A percentile compares a stretch with the other conserved stretches of the same genome.
These are phyloP conservation scores for Pythium vanterpoolii DNA, from an alignment of 352 stramenopile species.

Conservation along the genomic window DNA sequence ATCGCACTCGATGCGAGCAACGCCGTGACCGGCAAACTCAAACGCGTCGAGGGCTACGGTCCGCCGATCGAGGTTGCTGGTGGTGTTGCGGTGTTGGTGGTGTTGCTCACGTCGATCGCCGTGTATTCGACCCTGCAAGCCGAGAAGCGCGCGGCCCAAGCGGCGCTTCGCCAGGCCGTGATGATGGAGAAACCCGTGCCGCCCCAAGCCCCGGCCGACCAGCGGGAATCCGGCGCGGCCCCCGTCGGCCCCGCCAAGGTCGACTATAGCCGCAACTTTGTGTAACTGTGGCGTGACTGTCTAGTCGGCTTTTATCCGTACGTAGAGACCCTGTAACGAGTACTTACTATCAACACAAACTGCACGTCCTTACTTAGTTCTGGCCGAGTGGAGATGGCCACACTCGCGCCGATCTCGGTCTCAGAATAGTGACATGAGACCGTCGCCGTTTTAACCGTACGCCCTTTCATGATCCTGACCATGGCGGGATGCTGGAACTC, in stretches of 20 bases:
- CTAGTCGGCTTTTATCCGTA: no score
- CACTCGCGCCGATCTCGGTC: not conserved
- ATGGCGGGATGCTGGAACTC: conserved; percentile 43
- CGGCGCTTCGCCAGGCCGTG: conserved; percentile 1
- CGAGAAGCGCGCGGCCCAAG: not conserved
- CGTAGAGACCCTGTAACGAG: not conserved
- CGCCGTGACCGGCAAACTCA: not conserved
- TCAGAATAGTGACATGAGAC: not conserved
- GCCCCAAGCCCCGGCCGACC: not conserved
- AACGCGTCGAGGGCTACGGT: conserved; percentile 16
- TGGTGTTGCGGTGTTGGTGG: conserved; percentile 11
- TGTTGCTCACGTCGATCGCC: conserved; percentile 7
- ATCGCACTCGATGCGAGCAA: conserved; percentile 18
- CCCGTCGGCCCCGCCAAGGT: conserved; percentile 12
- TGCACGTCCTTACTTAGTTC: no score
- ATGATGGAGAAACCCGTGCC: conserved; percentile 13
- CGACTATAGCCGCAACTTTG: conserved; percentile 25
- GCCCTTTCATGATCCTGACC: not conserved
- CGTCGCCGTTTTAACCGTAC: not conserved
- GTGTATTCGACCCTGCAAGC: conserved; percentile 6
- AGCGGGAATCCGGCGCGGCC: not conserved
- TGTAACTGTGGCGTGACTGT: no score
- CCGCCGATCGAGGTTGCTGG: conserved; percentile 20
- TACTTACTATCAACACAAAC: no score
- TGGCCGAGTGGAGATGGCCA: not conserved